Evolutionary conservation across 208 protist genomes (phyloP).

Genomic region (Acanthamoeba healyi): DNA sequence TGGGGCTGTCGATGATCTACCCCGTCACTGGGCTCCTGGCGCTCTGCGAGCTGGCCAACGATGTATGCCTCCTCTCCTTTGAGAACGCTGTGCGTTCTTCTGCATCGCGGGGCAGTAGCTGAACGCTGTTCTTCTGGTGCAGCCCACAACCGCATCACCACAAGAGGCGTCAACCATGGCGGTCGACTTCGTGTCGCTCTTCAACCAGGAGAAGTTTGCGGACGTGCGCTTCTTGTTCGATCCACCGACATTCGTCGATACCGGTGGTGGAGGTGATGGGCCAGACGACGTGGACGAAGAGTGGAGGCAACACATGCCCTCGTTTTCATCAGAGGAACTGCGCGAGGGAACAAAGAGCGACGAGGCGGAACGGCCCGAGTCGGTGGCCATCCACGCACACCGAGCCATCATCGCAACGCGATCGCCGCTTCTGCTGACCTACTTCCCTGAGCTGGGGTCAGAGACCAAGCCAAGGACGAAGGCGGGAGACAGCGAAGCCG

Average conservation of each 20-base stretch:
- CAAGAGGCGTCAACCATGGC: constrained; percentile 2
- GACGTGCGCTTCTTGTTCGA: constrained; percentile 24
- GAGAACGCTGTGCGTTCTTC: not conserved
- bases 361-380: not conserved
- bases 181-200: not conserved
- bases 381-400: constrained; percentile 27
- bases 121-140: not conserved
- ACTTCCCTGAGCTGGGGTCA: not conserved
- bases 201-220: constrained; percentile 13
- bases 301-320: not conserved
- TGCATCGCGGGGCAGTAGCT: not conserved
- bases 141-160: not conserved
- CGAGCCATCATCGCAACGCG: constrained; percentile 25
- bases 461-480: not conserved
- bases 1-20: constrained; percentile 36
- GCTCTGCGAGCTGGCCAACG: not conserved
- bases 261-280: not conserved
- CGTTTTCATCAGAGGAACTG: not conserved
- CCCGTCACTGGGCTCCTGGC: not conserved
- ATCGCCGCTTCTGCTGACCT: not conserved
- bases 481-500: not conserved
- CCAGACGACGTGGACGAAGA: not conserved
- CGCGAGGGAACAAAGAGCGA: not conserved
- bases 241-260: not conserved
- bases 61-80: not conserved